phyloP scores from a whole-genome alignment of 257 asterid species.

The Nicotiana benthamiana region DNA sequence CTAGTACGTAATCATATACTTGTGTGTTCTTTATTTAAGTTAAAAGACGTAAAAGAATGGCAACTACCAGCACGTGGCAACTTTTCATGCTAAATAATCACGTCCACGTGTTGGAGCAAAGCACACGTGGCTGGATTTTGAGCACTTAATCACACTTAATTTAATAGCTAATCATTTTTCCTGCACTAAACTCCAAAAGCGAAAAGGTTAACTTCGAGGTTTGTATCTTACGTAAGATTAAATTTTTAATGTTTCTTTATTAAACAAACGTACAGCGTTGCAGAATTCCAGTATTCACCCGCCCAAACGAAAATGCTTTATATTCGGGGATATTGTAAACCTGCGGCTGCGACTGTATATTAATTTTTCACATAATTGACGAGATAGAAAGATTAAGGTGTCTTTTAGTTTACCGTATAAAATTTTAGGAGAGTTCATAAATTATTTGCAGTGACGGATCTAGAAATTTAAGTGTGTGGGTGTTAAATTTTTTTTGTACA shows the following conservation, averaged over 20 bases:
- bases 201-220: slow-evolving; percentile 13
- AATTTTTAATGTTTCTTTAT: background rate
- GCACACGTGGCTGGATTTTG: slow-evolving; percentile 30
- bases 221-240: background rate
- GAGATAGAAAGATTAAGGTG: too few species aligned
- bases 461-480: too few species aligned
- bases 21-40: background rate
- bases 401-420: too few species aligned
- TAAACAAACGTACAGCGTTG: background rate
- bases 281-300: background rate
- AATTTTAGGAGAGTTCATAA: too few species aligned
- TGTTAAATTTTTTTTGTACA: too few species aligned
- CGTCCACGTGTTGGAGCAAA: slow-evolving; percentile 30
- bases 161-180: slow-evolving; percentile 14
- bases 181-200: slow-evolving; percentile 43
- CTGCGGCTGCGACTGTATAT: too few species aligned
- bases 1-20: slow-evolving; percentile 1
- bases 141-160: slow-evolving; percentile 12
- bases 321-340: background rate
- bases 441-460: too few species aligned
- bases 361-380: too few species aligned
- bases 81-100: background rate
- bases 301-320: background rate
- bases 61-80: background rate
- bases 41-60: background rate